These are phyloP conservation scores for Scortechinia acanthostroma DNA, from an alignment of 2,329 filamentous ascomycete genomes.

Conservation along the genomic window DNA sequence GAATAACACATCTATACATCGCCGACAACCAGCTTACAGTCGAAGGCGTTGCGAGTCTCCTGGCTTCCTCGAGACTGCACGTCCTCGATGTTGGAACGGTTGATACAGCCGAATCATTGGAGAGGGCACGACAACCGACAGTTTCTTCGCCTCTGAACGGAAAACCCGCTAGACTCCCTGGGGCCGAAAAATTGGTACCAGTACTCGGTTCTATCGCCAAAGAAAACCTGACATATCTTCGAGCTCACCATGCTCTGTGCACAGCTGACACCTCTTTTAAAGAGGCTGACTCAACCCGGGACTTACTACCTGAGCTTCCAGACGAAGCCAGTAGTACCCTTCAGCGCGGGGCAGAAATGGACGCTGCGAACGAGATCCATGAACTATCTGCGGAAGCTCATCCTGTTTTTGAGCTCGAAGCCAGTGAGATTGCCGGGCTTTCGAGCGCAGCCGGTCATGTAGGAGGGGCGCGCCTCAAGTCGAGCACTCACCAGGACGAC, in stretches of 20 bases:
- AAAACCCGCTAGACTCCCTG: background rate
- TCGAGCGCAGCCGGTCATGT: too few species aligned
- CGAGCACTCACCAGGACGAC: background rate
- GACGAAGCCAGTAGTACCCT: too few species aligned
- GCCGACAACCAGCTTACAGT: conserved; percentile 44
- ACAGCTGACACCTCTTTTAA: background rate
- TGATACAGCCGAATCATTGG: conserved; percentile 18
- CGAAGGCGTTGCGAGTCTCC: conserved; percentile 41
- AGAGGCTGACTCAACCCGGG: background rate
- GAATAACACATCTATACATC: conserved; percentile 53
- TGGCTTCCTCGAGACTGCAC: conserved; percentile 39
- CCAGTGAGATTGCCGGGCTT: background rate
- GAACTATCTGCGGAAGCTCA: background rate
- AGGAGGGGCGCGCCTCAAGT: too few species aligned
- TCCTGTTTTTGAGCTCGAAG: background rate
- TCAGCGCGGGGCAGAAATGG: too few species aligned
- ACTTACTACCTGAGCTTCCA: background rate
- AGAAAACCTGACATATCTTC: background rate
- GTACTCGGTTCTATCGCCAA: background rate
- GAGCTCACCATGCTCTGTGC: background rate
- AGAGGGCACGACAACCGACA: conserved; percentile 9
- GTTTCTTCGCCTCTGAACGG: background rate
- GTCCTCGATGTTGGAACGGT: conserved; percentile 46
- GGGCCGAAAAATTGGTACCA: background rate
- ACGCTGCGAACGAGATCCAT: background rate